Base-by-base conservation (phyloP, 257 asterid genomes). In the Solanum ahanhuiri region DNA sequence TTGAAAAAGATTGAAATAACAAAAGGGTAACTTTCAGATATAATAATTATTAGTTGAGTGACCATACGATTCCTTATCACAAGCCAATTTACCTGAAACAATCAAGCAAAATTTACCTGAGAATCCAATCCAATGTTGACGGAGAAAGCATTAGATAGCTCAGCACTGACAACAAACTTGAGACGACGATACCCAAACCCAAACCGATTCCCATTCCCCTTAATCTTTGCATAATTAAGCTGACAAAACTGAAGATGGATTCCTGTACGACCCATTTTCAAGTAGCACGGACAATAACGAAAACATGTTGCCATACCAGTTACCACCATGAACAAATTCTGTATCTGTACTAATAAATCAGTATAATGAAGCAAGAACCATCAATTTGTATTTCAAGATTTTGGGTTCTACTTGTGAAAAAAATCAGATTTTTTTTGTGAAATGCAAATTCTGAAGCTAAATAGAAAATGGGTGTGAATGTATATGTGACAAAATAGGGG, bases 41-140 rank as follows among this genome's bases (percentile, higher is more conserved):
- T 28, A 12, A 28, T 12, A 66, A 66, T 0, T 12, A 66, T 66
- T 12, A 25, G 73, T 9, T 11, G 15, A n/a, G 70, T 9, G 5
- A 72, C 18, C 1, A 23, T 4, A n/a, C 23, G 0, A 15, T 72
- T 76, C 60, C 35, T 76, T 12, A 7, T 6, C 54, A 0, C 12
- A 76, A 25, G 23, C 15, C 51, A 25, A 9, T 77, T 11, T 25
- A 14, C 20, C 35, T 43, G 2, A 39, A 12, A 37, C 1, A 75
- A 45, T 0, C 51, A 73, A 39, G 10, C 12, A 76, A 87, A 85
- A 12, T 35, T 67, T 73, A 95, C 98, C 98, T 92, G 94, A 86
- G 95, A 96, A 90, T 95, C 98, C 88, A 95, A 91, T 45, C 98
- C 99, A 73, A 92, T 93, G 91, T 93, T 91, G 60, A 91, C 91